Evolutionary conservation across 805 yeast genomes (phyloP).

Genomic region (Candida endomychidarum): DNA sequence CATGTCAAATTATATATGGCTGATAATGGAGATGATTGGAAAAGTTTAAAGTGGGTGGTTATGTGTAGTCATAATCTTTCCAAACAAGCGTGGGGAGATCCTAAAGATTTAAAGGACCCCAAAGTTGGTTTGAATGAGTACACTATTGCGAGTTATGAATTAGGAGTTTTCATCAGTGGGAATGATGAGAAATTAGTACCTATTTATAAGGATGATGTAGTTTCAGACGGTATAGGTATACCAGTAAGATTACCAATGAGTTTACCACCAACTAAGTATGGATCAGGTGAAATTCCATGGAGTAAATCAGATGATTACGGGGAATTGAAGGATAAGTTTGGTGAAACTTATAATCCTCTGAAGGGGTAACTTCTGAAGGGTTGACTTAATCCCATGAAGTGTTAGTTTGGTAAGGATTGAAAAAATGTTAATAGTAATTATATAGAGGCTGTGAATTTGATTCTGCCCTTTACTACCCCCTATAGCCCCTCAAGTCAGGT

Average conservation of each 20-base stretch:
- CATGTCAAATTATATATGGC: constrained; percentile 71
- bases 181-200: constrained; percentile 42
- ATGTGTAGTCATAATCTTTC: constrained; percentile 76
- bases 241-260: constrained; percentile 55
- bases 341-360: constrained; percentile 17
- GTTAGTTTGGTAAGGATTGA: no score
- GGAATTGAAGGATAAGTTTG: constrained; percentile 23
- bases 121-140: constrained; percentile 18
- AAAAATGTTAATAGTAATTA: no score
- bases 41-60: constrained; percentile 62
- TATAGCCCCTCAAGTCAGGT: no score
- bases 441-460: no score
- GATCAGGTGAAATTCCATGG: constrained; percentile 50
- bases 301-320: constrained; percentile 26
- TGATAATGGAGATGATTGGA: constrained; percentile 50
- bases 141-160: constrained; percentile 37
- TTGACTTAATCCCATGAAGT: no score
- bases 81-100: constrained; percentile 77
- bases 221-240: constrained; percentile 4
- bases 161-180: constrained; percentile 32
- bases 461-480: no score
- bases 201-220: constrained; percentile 35
- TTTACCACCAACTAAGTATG: constrained; percentile 49
- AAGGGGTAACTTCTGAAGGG: background rate
- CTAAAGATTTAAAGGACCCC: no score